A percentile compares a stretch with the other conserved stretches of the same genome.
These are phyloP conservation scores for Mycogone perniciosa DNA, from an alignment of 2,329 filamentous ascomycete genomes.

Conservation along the genomic window DNA sequence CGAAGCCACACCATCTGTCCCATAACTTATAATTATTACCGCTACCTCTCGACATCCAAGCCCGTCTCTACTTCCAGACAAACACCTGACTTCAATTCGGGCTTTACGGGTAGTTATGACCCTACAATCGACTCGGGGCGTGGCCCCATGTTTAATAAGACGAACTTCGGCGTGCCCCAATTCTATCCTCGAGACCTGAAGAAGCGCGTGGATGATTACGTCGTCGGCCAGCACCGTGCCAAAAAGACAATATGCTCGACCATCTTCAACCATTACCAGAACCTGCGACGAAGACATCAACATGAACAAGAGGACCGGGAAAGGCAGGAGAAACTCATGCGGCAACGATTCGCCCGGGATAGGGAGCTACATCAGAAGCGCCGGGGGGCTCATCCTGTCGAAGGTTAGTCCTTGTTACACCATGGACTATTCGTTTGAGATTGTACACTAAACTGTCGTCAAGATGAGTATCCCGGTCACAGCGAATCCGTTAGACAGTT, in stretches of 20 bases:
- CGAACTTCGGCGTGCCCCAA: slow-evolving; percentile 52
- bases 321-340: slow-evolving; percentile 56
- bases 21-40: slow-evolving; percentile 5
- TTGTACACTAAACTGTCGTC: background rate
- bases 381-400: slow-evolving; percentile 63
- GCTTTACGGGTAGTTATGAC: slow-evolving; percentile 55
- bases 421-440: background rate
- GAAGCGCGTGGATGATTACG: slow-evolving; percentile 87
- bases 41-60: slow-evolving; percentile 21
- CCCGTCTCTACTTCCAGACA: slow-evolving; percentile 30
- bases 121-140: slow-evolving; percentile 46
- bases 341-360: slow-evolving; percentile 66
- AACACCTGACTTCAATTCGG: slow-evolving; percentile 47
- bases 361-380: slow-evolving; percentile 49
- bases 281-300: slow-evolving; percentile 69
- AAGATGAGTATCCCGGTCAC: slow-evolving; percentile 52
- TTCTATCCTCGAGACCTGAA: slow-evolving; percentile 69
- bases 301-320: slow-evolving; percentile 62
- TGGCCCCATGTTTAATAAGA: slow-evolving; percentile 54
- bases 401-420: slow-evolving; percentile 51
- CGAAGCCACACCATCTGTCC: background rate
- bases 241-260: slow-evolving; percentile 91
- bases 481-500: slow-evolving; percentile 40
- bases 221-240: slow-evolving; percentile 89
- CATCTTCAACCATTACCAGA: slow-evolving; percentile 95